phyloP scores from a whole-genome alignment of 2,329 filamentous ascomycete species.

The Nothophaeocryptopus gaeumannii region DNA sequence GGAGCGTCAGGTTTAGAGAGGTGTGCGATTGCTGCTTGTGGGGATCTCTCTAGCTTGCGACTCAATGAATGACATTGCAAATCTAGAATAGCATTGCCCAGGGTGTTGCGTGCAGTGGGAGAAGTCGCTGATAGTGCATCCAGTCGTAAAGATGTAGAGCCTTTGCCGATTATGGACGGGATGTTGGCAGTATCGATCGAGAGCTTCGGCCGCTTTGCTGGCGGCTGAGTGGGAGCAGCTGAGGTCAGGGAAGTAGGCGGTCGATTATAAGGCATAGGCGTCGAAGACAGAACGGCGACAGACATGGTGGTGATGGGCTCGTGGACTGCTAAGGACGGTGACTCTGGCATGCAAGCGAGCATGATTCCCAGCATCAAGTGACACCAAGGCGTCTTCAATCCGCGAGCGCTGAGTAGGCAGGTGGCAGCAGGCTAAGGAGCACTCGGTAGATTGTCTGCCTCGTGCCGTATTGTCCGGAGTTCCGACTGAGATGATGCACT shows the following conservation, averaged over 20 bases:
- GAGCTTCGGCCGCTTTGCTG: slow-evolving; percentile 54
- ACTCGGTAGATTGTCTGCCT: slow-evolving; percentile 2
- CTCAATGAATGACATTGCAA: no score
- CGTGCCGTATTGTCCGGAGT: neutral
- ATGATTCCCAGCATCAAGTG: slow-evolving; percentile 23
- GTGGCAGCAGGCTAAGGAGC: neutral
- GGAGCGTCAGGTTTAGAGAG: neutral
- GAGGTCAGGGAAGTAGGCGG: slow-evolving; percentile 17
- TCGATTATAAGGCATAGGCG: slow-evolving; percentile 30
- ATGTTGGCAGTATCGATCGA: slow-evolving; percentile 56
- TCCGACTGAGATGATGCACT: neutral
- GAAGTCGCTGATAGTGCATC: slow-evolving; percentile 56
- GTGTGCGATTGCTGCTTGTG: neutral
- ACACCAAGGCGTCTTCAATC: no score
- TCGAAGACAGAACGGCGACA: slow-evolving; percentile 41
- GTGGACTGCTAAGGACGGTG: slow-evolving; percentile 29
- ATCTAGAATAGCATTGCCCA: slow-evolving; percentile 49
- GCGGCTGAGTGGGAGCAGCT: slow-evolving; percentile 23
- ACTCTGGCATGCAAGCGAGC: slow-evolving; percentile 32
- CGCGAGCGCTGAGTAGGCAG: neutral
- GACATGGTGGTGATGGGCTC: slow-evolving; percentile 40
- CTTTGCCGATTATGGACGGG: slow-evolving; percentile 51
- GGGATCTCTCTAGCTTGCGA: slow-evolving; percentile 42
- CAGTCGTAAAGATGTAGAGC: slow-evolving; percentile 53
- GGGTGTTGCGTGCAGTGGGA: slow-evolving; percentile 61